phyloP scores from a whole-genome alignment of 192 early-diverging fungal species.

The Coemansia sp. region DNA sequence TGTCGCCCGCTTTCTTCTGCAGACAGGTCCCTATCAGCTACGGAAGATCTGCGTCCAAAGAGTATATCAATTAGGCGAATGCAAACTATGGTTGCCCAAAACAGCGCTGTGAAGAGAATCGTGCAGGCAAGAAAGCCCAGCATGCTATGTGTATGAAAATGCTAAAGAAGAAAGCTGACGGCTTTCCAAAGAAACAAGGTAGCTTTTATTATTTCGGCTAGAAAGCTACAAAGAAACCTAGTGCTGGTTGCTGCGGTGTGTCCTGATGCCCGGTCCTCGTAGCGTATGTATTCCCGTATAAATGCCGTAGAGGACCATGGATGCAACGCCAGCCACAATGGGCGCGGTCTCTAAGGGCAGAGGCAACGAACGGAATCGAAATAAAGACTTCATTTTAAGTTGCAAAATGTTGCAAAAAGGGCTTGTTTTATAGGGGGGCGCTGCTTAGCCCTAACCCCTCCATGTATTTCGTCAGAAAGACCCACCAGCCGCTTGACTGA shows the following conservation, averaged over 20 bases:
- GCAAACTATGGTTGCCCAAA: not conserved
- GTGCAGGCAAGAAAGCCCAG: not conserved
- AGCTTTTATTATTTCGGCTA: not conserved
- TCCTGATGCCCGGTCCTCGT: conserved; percentile 14
- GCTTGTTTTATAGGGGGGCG: not conserved
- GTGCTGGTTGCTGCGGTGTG: conserved; percentile 26
- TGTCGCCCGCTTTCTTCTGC: too few relatives aligned
- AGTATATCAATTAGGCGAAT: not conserved
- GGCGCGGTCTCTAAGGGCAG: conserved; percentile 17
- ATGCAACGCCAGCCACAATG: conserved; percentile 6
- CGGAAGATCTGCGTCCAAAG: not conserved
- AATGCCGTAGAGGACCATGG: conserved; percentile 12
- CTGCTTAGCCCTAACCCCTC: not conserved
- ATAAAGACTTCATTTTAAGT: conserved; percentile 7
- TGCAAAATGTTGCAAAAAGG: not conserved
- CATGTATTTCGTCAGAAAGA: not conserved
- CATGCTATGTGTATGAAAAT: too few relatives aligned
- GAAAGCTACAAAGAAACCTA: conserved; percentile 2
- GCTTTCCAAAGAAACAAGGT: too few relatives aligned
- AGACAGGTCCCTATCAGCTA: too few relatives aligned
- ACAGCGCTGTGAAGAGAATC: not conserved
- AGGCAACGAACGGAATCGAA: conserved; percentile 19
- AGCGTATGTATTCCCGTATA: conserved; percentile 23
- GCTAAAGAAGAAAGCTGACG: too few relatives aligned
- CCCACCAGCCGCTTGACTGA: not conserved